Conservation (phyloP, 192 early-diverging fungal genomes). For the Umbelopsis sp. region DNA sequence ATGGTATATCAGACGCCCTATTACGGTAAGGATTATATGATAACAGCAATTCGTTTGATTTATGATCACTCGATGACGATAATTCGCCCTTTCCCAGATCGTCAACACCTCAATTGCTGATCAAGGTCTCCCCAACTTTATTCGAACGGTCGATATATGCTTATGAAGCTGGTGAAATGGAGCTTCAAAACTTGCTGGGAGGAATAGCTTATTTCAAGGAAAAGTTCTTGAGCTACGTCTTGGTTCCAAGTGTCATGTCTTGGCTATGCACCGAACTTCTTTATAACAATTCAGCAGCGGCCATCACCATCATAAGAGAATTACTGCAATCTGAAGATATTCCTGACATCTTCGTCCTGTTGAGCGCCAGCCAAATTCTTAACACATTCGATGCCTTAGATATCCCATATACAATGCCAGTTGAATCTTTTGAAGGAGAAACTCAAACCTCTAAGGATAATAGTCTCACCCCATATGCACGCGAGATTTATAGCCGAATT, state of each 20-base stretch:
- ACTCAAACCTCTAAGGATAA: neutral
- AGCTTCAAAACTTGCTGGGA: slow-evolving; percentile 18
- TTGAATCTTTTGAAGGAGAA: neutral
- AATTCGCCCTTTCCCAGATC: neutral
- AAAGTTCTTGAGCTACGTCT: slow-evolving; percentile 30
- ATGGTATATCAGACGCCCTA: slow-evolving; percentile 36
- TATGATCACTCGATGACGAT: neutral
- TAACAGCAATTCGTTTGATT: neutral
- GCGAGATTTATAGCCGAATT: neutral
- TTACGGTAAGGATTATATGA: slow-evolving; percentile 12
- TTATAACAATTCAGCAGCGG: neutral
- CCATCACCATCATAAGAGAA: slow-evolving; percentile 11
- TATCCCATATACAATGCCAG: neutral
- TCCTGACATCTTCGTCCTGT: slow-evolving; percentile 2
- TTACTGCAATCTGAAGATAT: slow-evolving; percentile 4
- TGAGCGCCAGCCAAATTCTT: slow-evolving; percentile 14
- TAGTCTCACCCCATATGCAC: neutral
- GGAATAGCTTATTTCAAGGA: slow-evolving; percentile 33
- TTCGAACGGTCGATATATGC: slow-evolving; percentile 25
- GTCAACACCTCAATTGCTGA: slow-evolving; percentile 23
- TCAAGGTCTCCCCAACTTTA: slow-evolving; percentile 29
- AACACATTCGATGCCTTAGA: slow-evolving; percentile 17
- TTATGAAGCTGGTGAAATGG: slow-evolving; percentile 27
- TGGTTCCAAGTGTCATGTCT: slow-evolving; percentile 21
- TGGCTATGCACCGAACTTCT: slow-evolving; percentile 35